Conservation (phyloP, 495 filamentous ascomycete genomes). For the Hypomontagnella submonticulosa region DNA sequence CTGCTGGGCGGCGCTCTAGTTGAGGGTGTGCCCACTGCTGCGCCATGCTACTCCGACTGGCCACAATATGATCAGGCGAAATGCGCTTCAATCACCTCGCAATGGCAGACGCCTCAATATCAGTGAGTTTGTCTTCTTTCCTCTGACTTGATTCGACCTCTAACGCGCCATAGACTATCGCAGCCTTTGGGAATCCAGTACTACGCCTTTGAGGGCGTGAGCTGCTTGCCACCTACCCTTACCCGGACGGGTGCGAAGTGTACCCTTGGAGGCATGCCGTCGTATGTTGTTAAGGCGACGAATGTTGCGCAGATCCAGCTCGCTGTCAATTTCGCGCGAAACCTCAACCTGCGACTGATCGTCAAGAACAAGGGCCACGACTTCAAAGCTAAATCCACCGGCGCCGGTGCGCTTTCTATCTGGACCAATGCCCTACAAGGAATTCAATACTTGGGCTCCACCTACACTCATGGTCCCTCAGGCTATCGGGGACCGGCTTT, state of each 20-base stretch:
- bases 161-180: conserved; percentile 23
- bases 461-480: conserved; percentile 25
- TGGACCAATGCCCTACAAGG: conserved; percentile 65
- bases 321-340: conserved; percentile 66
- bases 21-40: conserved; percentile 63
- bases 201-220: conserved; percentile 35
- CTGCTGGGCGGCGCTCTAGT: conserved; percentile 60
- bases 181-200: conserved; percentile 37
- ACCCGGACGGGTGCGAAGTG: conserved; percentile 49
- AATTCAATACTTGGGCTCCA: conserved; percentile 39
- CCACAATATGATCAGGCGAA: conserved; percentile 55
- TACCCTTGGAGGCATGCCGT: conserved; percentile 63
- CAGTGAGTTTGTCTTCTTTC: conserved; percentile 19
- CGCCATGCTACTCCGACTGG: conserved; percentile 62
- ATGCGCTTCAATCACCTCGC: conserved; percentile 51
- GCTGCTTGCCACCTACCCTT: conserved; percentile 35
- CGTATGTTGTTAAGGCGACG: conserved; percentile 57
- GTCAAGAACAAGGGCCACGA: conserved; percentile 77
- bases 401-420: conserved; percentile 62
- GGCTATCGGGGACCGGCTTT: conserved; percentile 62
- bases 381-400: conserved; percentile 65
- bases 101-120: conserved; percentile 41
- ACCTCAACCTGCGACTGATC: conserved; percentile 63
- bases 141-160: neutral
- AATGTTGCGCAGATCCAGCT: conserved; percentile 62